Conservation (phyloP, 2,329 filamentous ascomycete genomes). For the Orbilia oligospora region DNA sequence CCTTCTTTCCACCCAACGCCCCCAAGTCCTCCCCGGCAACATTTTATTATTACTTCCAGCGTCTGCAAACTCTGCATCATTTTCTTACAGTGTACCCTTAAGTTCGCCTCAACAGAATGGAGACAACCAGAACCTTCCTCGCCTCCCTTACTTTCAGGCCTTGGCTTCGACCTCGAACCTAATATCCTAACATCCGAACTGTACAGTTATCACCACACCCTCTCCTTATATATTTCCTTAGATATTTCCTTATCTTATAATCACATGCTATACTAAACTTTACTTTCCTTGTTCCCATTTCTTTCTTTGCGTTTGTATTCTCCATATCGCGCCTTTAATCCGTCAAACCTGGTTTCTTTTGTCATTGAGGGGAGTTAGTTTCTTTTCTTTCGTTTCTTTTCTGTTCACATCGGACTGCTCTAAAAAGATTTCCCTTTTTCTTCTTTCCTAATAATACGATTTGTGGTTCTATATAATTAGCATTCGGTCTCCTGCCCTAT, state of each 20-base stretch:
- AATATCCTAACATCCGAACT: conserved; percentile 35
- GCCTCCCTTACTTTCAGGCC: background rate
- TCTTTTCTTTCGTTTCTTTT: conserved; percentile 18
- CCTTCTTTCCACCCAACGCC: conserved; percentile 27
- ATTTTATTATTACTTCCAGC: conserved; percentile 42
- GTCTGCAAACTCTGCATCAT: conserved; percentile 29
- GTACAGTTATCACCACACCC: conserved; percentile 51
- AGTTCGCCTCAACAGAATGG: conserved; percentile 18
- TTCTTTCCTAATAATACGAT: conserved; percentile 52
- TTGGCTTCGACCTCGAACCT: background rate
- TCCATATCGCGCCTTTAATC: conserved; percentile 48
- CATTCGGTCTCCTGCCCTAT: conserved; percentile 34
- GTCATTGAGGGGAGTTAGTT: conserved; percentile 52
- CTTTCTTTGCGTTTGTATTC: conserved; percentile 53
- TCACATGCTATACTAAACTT: conserved; percentile 24
- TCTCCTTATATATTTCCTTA: conserved; percentile 31
- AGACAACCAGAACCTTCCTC: background rate
- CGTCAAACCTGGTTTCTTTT: conserved; percentile 60
- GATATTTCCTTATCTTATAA: conserved; percentile 47
- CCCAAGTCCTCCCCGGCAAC: conserved; percentile 30
- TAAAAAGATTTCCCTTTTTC: conserved; percentile 53
- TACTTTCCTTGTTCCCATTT: conserved; percentile 7
- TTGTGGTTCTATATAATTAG: conserved; percentile 41
- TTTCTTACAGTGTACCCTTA: background rate
- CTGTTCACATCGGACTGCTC: conserved; percentile 15